Base-by-base conservation (phyloP, 164 flowering plant genomes). In the Nymphaea colorata region DNA sequence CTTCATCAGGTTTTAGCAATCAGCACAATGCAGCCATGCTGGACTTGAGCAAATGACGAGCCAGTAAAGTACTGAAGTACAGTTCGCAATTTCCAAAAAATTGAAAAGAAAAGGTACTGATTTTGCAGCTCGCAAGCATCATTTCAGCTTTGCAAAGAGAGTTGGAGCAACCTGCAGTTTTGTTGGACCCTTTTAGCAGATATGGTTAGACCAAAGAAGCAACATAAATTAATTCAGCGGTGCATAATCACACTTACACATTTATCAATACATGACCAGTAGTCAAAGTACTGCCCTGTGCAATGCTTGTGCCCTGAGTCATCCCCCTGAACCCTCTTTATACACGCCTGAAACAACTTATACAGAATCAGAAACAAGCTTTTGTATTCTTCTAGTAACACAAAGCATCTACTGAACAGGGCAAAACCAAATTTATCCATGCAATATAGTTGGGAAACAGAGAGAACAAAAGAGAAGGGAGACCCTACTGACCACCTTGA, bases 281-380 rank as follows among this genome's bases (percentile, higher is more conserved):
- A 91, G 73, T 91, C 97, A 63, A 91, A 91, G 72, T 91, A 89
- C 66, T 91, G 97, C 63, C 96, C 96, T 3, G 98, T 91, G 68
- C 98, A 91, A 71, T 91, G 98, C 73, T 89, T 91, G 73, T 86
- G 85, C 45, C 96, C 98, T 62, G 74, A 67, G 70, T 86, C 90
- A 78, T 91, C 96, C 17, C 80, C 88, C 75, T 85, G 76, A 64
- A 91, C 84, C 68, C 98, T 85, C 79, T 89, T 87, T 45, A 79
- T 76, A 73, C 98, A 89, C 66, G 86, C 87, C 96, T 89, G 80
- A 42, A 68, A 68, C 36, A 70, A 61, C 53, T 43, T 18, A 69
- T 5, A 43, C 41, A 47, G 12, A 47, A 47, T 25, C 36, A 25
- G 36, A 25, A 25, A 25, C 0, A 25, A 25, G 36, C 36, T 25